Conservation (phyloP, 192 early-diverging fungal genomes). For the Coemansia sp. region DNA sequence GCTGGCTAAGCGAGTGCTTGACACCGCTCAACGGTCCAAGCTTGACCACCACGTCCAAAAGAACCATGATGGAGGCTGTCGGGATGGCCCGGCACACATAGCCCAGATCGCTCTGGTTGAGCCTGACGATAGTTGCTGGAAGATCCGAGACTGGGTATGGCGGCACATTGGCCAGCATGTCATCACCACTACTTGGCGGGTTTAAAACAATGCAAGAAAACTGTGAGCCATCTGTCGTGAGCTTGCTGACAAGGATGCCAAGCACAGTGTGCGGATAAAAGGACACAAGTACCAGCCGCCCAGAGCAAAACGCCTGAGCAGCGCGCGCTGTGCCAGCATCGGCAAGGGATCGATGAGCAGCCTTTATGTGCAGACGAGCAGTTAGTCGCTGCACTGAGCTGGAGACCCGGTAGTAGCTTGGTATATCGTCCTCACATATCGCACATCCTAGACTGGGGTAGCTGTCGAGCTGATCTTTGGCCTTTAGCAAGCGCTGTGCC, state of each 20-base stretch:
- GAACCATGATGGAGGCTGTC: conserved; percentile 22
- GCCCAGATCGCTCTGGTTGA: conserved; percentile 16
- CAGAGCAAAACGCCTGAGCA: conserved; percentile 65
- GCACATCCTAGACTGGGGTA: conserved; percentile 72
- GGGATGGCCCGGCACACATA: conserved; percentile 19
- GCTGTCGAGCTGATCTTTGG: conserved; percentile 62
- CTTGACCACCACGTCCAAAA: conserved; percentile 37
- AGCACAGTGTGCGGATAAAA: conserved; percentile 54
- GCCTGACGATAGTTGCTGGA: not conserved
- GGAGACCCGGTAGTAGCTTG: conserved; percentile 66
- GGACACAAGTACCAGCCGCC: conserved; percentile 80
- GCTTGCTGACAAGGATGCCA: conserved; percentile 28
- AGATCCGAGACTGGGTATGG: conserved; percentile 38
- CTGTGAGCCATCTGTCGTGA: conserved; percentile 33
- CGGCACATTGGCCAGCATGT: conserved; percentile 12
- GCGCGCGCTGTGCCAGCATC: conserved; percentile 59
- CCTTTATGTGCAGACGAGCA: conserved; percentile 29
- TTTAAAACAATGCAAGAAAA: conserved; percentile 45
- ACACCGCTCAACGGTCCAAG: conserved; percentile 3
- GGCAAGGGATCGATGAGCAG: conserved; percentile 30
- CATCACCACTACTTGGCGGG: conserved; percentile 2
- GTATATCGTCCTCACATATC: conserved; percentile 79
- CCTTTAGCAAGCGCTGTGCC: conserved; percentile 68
- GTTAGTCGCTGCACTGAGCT: conserved; percentile 39
- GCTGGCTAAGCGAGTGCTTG: conserved; percentile 20